phyloP scores from a whole-genome alignment of 2,329 filamentous ascomycete species.

The Botrytis squamosa region DNA sequence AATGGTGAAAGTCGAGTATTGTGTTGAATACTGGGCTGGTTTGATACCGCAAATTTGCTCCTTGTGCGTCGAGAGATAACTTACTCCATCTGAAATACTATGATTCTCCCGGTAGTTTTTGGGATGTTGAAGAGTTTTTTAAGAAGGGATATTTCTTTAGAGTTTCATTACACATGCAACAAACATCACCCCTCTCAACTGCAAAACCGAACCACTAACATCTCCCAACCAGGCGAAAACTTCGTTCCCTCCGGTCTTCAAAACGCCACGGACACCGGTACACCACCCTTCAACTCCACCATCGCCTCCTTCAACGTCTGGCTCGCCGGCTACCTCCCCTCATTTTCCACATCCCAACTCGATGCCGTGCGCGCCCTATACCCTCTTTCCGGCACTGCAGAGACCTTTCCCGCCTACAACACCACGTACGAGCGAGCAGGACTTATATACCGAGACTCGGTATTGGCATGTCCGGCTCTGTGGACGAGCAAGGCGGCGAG shows the following conservation, averaged over 20 bases:
- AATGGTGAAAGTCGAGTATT: not conserved
- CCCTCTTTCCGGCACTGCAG: conserved; percentile 46
- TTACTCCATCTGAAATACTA: no score
- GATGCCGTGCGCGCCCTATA: conserved; percentile 47
- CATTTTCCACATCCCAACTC: conserved; percentile 44
- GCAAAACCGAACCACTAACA: not conserved
- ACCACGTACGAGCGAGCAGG: conserved; percentile 53
- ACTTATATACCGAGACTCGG: conserved; percentile 56
- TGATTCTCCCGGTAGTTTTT: not conserved
- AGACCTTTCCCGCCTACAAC: conserved; percentile 48
- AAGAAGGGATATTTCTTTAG: not conserved
- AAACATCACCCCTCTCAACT: not conserved
- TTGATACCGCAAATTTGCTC: not conserved
- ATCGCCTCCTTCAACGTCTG: conserved; percentile 50
- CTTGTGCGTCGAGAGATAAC: not conserved
- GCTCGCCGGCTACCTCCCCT: conserved; percentile 54
- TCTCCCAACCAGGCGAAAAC: conserved; percentile 49
- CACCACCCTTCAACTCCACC: conserved; percentile 51
- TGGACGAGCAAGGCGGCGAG: conserved; percentile 52
- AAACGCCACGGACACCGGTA: conserved; percentile 37
- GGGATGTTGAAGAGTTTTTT: not conserved
- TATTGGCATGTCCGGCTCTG: conserved; percentile 57
- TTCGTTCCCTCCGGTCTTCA: conserved; percentile 55
- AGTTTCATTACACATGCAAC: not conserved
- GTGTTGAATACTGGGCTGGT: not conserved